These are phyloP conservation scores for Camellia japonica DNA, from an alignment of 148 eudicot species.

Conservation along the genomic window DNA sequence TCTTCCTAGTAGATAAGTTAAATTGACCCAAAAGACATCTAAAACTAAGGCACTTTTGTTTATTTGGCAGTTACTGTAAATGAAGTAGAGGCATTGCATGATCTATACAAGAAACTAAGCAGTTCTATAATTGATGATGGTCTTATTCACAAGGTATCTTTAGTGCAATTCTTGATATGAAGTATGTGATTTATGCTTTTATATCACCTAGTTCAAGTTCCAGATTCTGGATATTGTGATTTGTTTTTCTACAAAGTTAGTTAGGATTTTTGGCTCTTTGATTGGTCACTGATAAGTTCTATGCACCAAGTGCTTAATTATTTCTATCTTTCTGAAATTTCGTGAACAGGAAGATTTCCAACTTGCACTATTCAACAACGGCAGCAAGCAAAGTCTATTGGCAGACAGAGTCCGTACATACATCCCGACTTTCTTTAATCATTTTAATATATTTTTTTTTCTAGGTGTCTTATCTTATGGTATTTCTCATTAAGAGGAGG, in stretches of 20 bases:
- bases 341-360: conserved; percentile 47
- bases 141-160: conserved; percentile 45
- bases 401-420: conserved; percentile 39
- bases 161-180: not conserved
- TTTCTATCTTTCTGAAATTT: not conserved
- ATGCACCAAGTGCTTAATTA: not conserved
- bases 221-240: not conserved
- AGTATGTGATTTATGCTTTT: not conserved
- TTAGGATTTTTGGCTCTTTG: conserved; percentile 3
- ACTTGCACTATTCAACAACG: conserved; percentile 46
- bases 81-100: conserved; percentile 49
- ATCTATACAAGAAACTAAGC: conserved; percentile 37
- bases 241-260: not conserved
- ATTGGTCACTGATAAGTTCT: not conserved
- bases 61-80: conserved; percentile 38
- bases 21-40: not conserved
- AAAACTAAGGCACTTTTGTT: not conserved
- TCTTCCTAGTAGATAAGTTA: not conserved
- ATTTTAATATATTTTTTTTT: not conserved
- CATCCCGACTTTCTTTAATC: not conserved
- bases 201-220: not conserved
- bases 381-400: conserved; percentile 33
- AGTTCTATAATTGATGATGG: conserved; percentile 44
- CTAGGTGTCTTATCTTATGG: not conserved
- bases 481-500: not conserved